Base-by-base conservation (phyloP, 345 rosid genomes). In the Trapa bicornis region DNA sequence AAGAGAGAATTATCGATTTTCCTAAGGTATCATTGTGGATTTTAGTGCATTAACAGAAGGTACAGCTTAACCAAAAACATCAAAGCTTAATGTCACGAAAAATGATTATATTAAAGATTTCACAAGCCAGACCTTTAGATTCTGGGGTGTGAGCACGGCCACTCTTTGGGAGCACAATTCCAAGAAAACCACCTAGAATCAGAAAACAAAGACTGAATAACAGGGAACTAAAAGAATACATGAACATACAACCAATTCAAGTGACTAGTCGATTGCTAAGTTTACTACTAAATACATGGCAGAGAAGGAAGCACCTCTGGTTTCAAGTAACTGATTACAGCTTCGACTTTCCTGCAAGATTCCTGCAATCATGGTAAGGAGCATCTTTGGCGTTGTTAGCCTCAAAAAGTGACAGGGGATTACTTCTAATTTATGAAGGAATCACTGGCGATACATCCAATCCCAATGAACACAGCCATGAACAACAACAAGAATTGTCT, bases 151-250 rank as follows among this genome's bases (percentile, higher is more conserved):
- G 67, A 95, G 96, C 72, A 95, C 71, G 6, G 90, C 79, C 67
- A 86, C 79, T 68, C 99, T 78, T 81, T 91, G 92, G 8, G 96
- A 71, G 75, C 99, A 95, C 74, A 95, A 71, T 78, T 95, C 99
- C 84, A 95, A 74, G 79, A 95, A 91, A 60, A 95, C 96, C 68
- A 78, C 99, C 99, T 95, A 79, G n/a, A 47, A 37, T 22, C 68
- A 72, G 67, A 61, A 29, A 52, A 22, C 29, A 16, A 48, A 22
- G 48, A 45, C 48, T 45, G 48, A 45, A 3, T 11, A 6, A 45
- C 11, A 45, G 11, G 29, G 29, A 22, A 22, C 29, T 11, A 45
- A 45, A 57, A 56, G 45, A 41, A 47, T 11, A 37, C 75, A 81
- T 64, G 66, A 53, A 65, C 62, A 66, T 72, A 72, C 73, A 41